Evolutionary conservation across 305 asterid species (phyloP).

Genomic region (Ruellia speciosa): DNA sequence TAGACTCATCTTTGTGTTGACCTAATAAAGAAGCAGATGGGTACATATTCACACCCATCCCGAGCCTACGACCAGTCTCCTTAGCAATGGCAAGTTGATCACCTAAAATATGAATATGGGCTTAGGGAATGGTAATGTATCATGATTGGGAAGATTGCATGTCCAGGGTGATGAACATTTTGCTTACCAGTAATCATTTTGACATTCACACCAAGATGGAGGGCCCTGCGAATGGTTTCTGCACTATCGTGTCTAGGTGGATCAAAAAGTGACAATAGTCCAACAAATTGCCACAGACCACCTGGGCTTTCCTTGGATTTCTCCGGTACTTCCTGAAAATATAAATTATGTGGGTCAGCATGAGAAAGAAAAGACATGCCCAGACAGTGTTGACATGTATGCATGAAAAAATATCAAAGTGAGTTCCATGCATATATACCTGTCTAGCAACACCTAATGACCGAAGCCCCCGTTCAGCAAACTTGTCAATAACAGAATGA

Average conservation of each 20-base stretch:
- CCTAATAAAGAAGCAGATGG: constrained; percentile 59
- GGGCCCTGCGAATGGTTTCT: constrained; percentile 49
- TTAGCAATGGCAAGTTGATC: constrained; percentile 68
- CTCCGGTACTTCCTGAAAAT: constrained; percentile 44
- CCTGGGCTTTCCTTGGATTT: constrained; percentile 18
- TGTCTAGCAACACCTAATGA: constrained; percentile 16
- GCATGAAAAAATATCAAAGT: not conserved
- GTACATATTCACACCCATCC: constrained; percentile 68
- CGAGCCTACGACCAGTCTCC: constrained; percentile 68
- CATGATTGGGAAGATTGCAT: not conserved
- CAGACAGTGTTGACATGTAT: not conserved
- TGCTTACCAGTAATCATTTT: constrained; percentile 51
- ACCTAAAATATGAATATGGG: constrained; percentile 24
- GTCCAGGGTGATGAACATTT: not conserved
- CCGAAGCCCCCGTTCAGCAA: constrained; percentile 6
- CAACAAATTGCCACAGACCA: constrained; percentile 32
- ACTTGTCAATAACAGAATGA: constrained; percentile 13
- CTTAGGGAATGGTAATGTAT: not conserved
- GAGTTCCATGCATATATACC: not conserved
- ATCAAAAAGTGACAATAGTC: constrained; percentile 51
- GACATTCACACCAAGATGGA: constrained; percentile 54
- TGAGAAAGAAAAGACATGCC: not conserved
- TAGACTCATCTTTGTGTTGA: constrained; percentile 52
- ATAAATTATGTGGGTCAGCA: not conserved
- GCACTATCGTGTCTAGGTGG: constrained; percentile 66